A percentile compares a stretch with the other conserved stretches of the same genome.
These are phyloP conservation scores for Trypanosoma congolense DNA, from an alignment of 208 protist genomes.

Conservation along the genomic window DNA sequence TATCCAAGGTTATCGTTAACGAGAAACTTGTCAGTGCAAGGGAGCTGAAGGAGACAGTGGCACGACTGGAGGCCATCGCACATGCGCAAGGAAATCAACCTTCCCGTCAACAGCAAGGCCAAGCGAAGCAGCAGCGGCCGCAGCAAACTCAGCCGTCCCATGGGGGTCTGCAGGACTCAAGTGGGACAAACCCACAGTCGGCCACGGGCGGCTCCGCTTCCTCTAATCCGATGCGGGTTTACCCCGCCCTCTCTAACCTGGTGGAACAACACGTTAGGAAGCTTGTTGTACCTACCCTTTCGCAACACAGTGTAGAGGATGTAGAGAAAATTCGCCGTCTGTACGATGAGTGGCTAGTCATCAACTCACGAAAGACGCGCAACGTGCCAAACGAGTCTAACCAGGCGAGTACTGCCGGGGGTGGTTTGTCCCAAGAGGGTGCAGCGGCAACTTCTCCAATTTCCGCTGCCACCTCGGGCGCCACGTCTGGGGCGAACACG, in stretches of 20 bases:
- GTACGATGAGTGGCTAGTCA: slow-evolving; percentile 81
- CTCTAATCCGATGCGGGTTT: slow-evolving; percentile 31
- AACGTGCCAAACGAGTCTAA: slow-evolving; percentile 6
- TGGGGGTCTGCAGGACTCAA: neutral
- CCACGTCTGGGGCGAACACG: slow-evolving; percentile 1
- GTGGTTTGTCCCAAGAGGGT: neutral
- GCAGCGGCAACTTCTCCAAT: neutral
- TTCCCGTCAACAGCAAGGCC: slow-evolving; percentile 21
- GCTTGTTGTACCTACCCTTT: slow-evolving; percentile 48
- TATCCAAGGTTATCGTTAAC: slow-evolving; percentile 72
- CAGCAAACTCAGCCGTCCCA: slow-evolving; percentile 11
- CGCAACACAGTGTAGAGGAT: slow-evolving; percentile 30
- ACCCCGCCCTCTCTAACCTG: slow-evolving; percentile 48
- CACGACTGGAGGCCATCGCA: slow-evolving; percentile 68
- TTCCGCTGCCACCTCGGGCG: neutral
- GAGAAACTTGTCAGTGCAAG: slow-evolving; percentile 56
- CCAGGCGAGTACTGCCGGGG: neutral
- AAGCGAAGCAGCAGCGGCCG: slow-evolving; percentile 12
- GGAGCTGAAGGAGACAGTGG: slow-evolving; percentile 69
- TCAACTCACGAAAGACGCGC: slow-evolving; percentile 24
- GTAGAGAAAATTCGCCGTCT: slow-evolving; percentile 50
- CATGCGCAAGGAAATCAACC: slow-evolving; percentile 25
- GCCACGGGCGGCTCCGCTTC: slow-evolving; percentile 4
- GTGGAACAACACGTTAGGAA: slow-evolving; percentile 35
- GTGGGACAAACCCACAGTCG: neutral